phyloP scores from a whole-genome alignment of 192 early-diverging fungal species.

The Obelidium mucronatum region DNA sequence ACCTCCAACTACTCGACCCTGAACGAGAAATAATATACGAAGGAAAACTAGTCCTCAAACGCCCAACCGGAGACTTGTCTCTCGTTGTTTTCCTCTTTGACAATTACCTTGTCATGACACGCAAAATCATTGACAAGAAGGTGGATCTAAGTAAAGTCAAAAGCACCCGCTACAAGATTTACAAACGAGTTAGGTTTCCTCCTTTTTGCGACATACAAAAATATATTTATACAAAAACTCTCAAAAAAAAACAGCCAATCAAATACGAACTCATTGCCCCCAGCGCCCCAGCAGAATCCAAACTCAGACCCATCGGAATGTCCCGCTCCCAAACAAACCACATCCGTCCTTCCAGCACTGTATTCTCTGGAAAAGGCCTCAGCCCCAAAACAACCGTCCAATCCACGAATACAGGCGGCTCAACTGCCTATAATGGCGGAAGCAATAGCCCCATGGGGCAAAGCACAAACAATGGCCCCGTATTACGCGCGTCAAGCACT shows the following conservation, averaged over 20 bases:
- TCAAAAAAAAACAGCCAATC: slow-evolving; percentile 64
- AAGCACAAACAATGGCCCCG: not conserved
- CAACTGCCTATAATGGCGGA: too few species aligned
- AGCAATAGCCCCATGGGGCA: not conserved
- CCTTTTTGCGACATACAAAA: slow-evolving; percentile 7
- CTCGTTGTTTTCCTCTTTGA: slow-evolving; percentile 81
- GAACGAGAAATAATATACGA: slow-evolving; percentile 79
- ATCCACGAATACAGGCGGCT: not conserved
- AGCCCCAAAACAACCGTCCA: not conserved
- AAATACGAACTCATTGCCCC: slow-evolving; percentile 73
- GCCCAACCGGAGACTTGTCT: slow-evolving; percentile 1
- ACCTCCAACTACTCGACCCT: slow-evolving; percentile 75
- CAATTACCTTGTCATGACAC: slow-evolving; percentile 60
- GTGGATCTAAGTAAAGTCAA: slow-evolving; percentile 26
- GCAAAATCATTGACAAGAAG: slow-evolving; percentile 41
- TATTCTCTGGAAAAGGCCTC: not conserved
- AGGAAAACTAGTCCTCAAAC: slow-evolving; percentile 69
- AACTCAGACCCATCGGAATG: not conserved
- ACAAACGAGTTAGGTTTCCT: slow-evolving; percentile 28
- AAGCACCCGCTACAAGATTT: slow-evolving; percentile 16
- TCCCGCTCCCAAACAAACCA: not conserved
- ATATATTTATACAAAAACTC: slow-evolving; percentile 11
- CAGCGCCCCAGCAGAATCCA: not conserved
- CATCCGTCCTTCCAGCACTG: not conserved
- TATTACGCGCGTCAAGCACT: not conserved